Base-by-base conservation (phyloP, 2,329 filamentous ascomycete genomes). In the Xylaria polymorpha region DNA sequence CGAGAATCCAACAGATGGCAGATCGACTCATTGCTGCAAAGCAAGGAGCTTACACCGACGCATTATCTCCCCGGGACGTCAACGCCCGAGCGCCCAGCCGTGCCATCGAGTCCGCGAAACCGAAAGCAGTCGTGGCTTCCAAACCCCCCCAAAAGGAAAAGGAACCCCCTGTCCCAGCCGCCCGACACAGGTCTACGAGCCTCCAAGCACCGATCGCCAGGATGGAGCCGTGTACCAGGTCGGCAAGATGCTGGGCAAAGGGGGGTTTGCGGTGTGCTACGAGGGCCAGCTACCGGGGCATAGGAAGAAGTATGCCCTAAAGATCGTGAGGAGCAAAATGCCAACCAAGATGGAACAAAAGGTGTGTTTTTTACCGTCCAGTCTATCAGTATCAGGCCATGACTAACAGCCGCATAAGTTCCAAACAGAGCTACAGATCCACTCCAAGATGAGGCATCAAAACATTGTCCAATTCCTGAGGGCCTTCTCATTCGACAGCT, bases 391-490 rank as follows among this genome's bases (percentile, higher is more conserved):
- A 20, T 9, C 8, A 41, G 20, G 22, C 43, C 32, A 44, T 37
- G 66, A 61, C 70, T 76, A 70, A 73, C 48, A 18, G 5, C 35
- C 37, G 4, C 5, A 9, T 55, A 48, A 90, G 88, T 91, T 91
- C 75, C 89, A 91, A 89, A 89, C 88, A 25, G 96, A 99, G 81
- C 88, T 99, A 7, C 95, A 98, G 81, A 98, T 99, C 69, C 96
- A 99, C 82, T 98, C 96, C 51, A 99, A 98, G 80, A 95, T 99
- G 90, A 90, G 91, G 67, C 96, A 99, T 78, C 92, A 92, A 62
- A 97, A 98, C 80, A 95, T 99, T 73, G 96, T 99, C 71, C 92
- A 95, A 75, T 99, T 99, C 80, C 90, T 97, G 76, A 90, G 95
- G 74, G 96, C 96, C 41, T 99, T 99, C 79, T 92, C 94, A 14